These are phyloP conservation scores for Ascoidea asiatica DNA, from an alignment of 805 yeast species.

Conservation along the genomic window DNA sequence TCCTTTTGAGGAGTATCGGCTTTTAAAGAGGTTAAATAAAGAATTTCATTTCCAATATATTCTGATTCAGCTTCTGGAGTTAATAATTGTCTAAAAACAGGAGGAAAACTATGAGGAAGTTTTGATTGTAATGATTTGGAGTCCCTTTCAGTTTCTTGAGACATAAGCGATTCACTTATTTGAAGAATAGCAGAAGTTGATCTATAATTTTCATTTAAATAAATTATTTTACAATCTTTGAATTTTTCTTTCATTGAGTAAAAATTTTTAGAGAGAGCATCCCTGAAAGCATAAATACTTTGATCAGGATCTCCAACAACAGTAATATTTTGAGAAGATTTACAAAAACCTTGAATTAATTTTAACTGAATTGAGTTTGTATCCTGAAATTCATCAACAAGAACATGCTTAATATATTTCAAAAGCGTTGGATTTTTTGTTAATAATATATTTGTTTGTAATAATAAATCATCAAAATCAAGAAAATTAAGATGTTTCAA, in stretches of 20 bases:
- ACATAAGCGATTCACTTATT: conserved; percentile 52
- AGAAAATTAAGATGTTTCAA: conserved; percentile 27
- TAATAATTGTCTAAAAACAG: conserved; percentile 27
- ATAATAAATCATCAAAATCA: conserved; percentile 78
- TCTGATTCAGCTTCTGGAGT: conserved; percentile 42
- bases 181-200: conserved; percentile 58
- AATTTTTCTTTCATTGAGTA: conserved; percentile 29
- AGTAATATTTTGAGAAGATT: conserved; percentile 38
- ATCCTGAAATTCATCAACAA: conserved; percentile 94
- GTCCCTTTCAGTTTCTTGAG: conserved; percentile 31
- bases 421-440: conserved; percentile 28
- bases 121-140: conserved; percentile 34
- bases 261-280: conserved; percentile 64
- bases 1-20: no score
- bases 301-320: conserved; percentile 97
- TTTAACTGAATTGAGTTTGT: conserved; percentile 69
- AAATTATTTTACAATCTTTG: conserved; percentile 19
- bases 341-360: conserved; percentile 41
- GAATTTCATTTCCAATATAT: conserved; percentile 42
- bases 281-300: conserved; percentile 79
- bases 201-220: conserved; percentile 62
- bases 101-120: conserved; percentile 25
- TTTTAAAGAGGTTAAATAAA: conserved; percentile 27
- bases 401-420: conserved; percentile 45
- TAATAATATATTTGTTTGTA: conserved; percentile 39